Conservation (phyloP, 176 grass and related monocot species). For the Neostapfia colusana region DNA sequence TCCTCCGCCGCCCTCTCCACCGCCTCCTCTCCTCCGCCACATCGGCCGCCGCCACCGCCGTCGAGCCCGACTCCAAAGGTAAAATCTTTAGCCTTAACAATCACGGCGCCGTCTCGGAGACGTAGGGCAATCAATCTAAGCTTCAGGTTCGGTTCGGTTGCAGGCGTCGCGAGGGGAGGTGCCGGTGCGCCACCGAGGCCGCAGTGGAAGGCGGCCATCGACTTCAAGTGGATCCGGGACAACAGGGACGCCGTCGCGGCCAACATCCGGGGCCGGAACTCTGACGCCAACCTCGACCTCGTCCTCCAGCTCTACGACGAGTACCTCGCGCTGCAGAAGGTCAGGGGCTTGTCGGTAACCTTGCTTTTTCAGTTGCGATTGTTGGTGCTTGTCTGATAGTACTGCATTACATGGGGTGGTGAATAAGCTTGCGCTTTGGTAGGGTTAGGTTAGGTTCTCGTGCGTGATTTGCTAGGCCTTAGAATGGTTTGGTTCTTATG, state of each 20-base stretch:
- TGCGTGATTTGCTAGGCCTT: neutral
- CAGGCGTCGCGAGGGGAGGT: constrained; percentile 21
- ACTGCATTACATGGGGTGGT: neutral
- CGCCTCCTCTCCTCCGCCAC: constrained; percentile 22
- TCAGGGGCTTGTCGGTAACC: constrained; percentile 16
- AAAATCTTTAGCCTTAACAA: neutral
- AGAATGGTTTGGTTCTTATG: neutral
- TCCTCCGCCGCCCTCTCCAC: constrained; percentile 40
- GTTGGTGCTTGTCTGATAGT: neutral
- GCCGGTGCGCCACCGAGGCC: constrained; percentile 42
- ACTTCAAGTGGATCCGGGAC: constrained; percentile 99
- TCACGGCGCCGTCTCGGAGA: neutral
- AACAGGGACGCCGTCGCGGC: constrained; percentile 64
- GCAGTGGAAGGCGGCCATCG: constrained; percentile 89
- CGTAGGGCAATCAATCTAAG: neutral
- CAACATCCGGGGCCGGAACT: constrained; percentile 72
- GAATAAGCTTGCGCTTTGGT: neutral
- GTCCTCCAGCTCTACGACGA: constrained; percentile 84
- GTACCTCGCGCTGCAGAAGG: constrained; percentile 82
- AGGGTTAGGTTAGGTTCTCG: neutral
- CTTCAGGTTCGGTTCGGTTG: neutral
- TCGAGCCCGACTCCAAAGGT: constrained; percentile 42
- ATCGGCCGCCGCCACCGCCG: constrained; percentile 23
- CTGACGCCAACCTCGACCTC: constrained; percentile 69
- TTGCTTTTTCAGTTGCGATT: neutral